A percentile compares a stretch with the other conserved stretches of the same genome.
phyloP scores from a whole-genome alignment of 208 protist species.

The Acanthamoeba lenticulata region DNA sequence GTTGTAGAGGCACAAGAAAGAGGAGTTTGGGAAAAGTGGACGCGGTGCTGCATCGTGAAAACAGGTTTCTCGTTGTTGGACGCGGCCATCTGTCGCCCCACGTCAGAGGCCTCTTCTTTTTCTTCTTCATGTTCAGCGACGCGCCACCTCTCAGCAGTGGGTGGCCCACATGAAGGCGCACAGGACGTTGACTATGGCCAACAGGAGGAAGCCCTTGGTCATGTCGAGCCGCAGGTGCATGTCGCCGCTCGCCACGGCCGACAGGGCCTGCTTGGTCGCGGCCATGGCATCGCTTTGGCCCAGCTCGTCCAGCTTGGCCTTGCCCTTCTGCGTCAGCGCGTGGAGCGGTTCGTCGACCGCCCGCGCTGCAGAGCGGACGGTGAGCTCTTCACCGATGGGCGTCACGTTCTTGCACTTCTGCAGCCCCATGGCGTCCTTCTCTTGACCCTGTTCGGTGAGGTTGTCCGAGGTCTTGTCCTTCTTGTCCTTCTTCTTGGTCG shows the following conservation, averaged over 20 bases:
- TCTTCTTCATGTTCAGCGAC: too few species aligned
- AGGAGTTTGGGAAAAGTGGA: too few species aligned
- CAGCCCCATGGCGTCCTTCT: neutral
- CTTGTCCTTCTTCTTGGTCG: neutral
- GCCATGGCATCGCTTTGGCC: neutral
- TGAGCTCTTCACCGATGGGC: neutral
- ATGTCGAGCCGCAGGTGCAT: constrained; percentile 21
- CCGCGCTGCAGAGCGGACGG: neutral
- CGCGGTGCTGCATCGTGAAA: too few species aligned
- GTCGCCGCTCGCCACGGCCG: neutral
- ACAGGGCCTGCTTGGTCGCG: neutral
- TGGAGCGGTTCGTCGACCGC: neutral
- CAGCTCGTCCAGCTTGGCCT: neutral
- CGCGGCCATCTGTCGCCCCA: too few species aligned
- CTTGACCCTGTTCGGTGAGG: constrained; percentile 11
- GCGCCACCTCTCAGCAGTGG: neutral
- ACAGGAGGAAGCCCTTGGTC: constrained; percentile 35
- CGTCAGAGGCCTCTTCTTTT: too few species aligned
- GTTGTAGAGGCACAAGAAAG: too few species aligned
- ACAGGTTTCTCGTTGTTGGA: too few species aligned
- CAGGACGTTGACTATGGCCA: constrained; percentile 22
- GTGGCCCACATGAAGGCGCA: constrained; percentile 17
- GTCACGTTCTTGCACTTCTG: neutral
- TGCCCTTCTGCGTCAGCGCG: neutral
- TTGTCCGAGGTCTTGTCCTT: neutral